Evolutionary conservation across 1,284 basidiomycete species (phyloP), one percentile per base, ranked within the genome.

Genomic region (Schizopora paradoxa): DNA sequence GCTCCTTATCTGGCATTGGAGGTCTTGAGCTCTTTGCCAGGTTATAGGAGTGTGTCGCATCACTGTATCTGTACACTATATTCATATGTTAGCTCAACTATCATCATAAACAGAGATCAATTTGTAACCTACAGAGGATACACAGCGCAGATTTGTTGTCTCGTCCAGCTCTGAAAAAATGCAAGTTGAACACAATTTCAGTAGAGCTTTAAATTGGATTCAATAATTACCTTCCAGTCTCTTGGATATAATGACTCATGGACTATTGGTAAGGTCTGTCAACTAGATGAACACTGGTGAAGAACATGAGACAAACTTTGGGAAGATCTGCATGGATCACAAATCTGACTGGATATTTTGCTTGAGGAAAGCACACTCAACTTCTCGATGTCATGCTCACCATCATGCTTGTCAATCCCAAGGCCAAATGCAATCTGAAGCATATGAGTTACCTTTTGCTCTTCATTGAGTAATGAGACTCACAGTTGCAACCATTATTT

Each of bases 381-480:
- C 19, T n/a, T n/a, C n/a, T n/a, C n/a, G n/a, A 6, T 11, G 23
- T n/a, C 18, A 19, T 14, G 23, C 26, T 16, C 6, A 42, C 40
- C 40, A 42, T 42, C 40, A 21, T 42, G 18, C 11, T 42, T 42
- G 23, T 42, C 40, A 19, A 42, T 42, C 11, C 40, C 40, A 27
- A 42, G 31, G 16, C 40, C 40, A 32, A 42, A 42, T 42, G 40
- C 26, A 5, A 42, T 22, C 40, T 42, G 40, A 11, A 11, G 16
- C 6, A 4, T 7, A 10, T n/a, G 29, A 6, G 19, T 40, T 10
- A 40, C 5, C n/a, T 40, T 8, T 7, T 10, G 29, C 6, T 40
- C 21, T 26, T 23, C 8, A 25, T 6, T 6, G 10, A 18, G 8
- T 10, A 27, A 11, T 31, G 2, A 2, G 4, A 32, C 40, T 18